Evolutionary conservation across 129 eudicot species (phyloP).

Genomic region (Centaurea solstitialis): DNA sequence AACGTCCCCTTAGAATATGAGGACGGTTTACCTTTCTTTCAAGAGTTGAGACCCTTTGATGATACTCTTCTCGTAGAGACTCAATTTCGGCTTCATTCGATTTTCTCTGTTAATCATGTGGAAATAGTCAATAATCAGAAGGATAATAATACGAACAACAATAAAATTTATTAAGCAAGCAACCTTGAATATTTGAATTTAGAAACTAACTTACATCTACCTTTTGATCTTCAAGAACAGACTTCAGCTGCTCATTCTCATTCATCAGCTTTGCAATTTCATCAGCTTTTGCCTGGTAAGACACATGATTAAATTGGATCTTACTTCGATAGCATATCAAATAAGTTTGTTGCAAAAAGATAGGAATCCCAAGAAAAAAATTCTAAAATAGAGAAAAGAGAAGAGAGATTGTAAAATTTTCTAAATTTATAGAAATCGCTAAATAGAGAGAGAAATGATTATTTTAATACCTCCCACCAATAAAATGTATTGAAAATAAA

Average conservation of each 20-base stretch:
- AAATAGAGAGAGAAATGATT: too few relatives aligned
- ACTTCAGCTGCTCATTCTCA: slow-evolving; percentile 92
- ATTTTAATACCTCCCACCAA: too few relatives aligned
- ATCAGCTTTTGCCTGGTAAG: slow-evolving; percentile 88
- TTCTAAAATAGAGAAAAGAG: too few relatives aligned
- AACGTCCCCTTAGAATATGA: neutral
- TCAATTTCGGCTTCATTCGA: slow-evolving; percentile 93
- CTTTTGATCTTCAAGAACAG: slow-evolving; percentile 69
- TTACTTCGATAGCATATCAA: neutral
- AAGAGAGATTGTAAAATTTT: too few relatives aligned
- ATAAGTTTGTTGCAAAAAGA: neutral
- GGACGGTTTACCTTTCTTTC: slow-evolving; percentile 74
- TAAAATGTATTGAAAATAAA: too few relatives aligned
- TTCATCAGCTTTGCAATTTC: slow-evolving; percentile 89
- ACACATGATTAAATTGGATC: neutral
- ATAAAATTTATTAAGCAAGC: neutral
- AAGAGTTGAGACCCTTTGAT: slow-evolving; percentile 84
- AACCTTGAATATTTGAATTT: neutral
- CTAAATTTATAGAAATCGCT: too few relatives aligned
- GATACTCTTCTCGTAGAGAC: slow-evolving; percentile 86
- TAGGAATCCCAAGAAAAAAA: neutral
- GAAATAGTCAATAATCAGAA: neutral
- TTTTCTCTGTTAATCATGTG: slow-evolving; percentile 57
- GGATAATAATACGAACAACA: neutral
- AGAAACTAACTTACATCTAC: slow-evolving; percentile 39